phyloP scores from a whole-genome alignment of 2,329 filamentous ascomycete genomes.

The Xylaria sp. region DNA sequence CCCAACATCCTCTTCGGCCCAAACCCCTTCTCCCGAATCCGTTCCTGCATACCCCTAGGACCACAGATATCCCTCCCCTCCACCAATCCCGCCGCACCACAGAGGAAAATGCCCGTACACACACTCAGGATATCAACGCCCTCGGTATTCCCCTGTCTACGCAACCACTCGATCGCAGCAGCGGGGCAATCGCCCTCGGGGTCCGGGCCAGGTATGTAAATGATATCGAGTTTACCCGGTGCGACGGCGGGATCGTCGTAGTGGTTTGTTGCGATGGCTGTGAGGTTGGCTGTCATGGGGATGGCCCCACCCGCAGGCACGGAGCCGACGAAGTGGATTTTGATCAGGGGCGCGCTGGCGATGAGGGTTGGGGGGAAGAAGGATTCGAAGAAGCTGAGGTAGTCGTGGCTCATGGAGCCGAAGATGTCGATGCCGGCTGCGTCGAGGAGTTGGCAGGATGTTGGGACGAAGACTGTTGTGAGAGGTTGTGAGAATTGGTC shows the following conservation, averaged over 20 bases:
- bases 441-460: conserved; percentile 45
- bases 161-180: conserved; percentile 39
- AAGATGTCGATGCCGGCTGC: conserved; percentile 47
- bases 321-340: conserved; percentile 44
- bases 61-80: conserved; percentile 44
- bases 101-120: conserved; percentile 47
- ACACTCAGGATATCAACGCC: conserved; percentile 46
- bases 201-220: conserved; percentile 48
- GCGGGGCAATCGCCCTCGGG: conserved; percentile 28
- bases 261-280: conserved; percentile 39
- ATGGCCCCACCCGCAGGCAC: conserved; percentile 35
- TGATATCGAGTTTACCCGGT: conserved; percentile 46
- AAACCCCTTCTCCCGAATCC: conserved; percentile 36
- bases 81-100: conserved; percentile 44
- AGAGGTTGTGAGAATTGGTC: background rate
- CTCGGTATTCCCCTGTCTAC: conserved; percentile 34
- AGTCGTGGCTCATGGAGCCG: conserved; percentile 41
- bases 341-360: conserved; percentile 39
- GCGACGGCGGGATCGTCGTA: conserved; percentile 42
- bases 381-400: conserved; percentile 33
- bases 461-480: conserved; percentile 42
- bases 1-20: conserved; percentile 39
- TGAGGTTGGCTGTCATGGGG: conserved; percentile 37
- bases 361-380: conserved; percentile 35
- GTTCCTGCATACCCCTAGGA: conserved; percentile 40